phyloP scores from a whole-genome alignment of 2,329 filamentous ascomycete genomes.

The Rhinocladiella mackenziei region DNA sequence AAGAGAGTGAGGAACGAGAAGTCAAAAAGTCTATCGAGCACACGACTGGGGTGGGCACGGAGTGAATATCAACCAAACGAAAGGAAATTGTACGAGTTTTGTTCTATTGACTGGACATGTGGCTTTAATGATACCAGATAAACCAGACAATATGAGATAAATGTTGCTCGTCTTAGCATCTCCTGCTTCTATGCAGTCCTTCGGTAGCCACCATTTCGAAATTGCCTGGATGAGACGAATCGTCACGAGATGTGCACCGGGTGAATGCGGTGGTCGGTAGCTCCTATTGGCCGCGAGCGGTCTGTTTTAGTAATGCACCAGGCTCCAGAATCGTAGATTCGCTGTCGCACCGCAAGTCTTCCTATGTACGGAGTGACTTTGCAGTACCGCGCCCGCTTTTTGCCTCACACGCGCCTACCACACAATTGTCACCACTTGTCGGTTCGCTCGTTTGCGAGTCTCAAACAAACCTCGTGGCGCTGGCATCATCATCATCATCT shows the following conservation, averaged over 20 bases:
- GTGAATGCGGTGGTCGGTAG: no score
- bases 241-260: slow-evolving; percentile 1
- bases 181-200: not conserved
- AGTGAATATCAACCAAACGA: slow-evolving; percentile 20
- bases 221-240: not conserved
- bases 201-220: not conserved
- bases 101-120: no score
- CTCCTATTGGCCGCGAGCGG: not conserved
- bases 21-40: slow-evolving; percentile 21
- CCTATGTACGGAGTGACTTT: no score
- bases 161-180: not conserved
- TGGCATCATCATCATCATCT: not conserved
- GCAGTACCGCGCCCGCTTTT: slow-evolving; percentile 3
- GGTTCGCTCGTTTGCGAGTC: no score
- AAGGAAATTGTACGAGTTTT: slow-evolving; percentile 19
- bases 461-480: no score
- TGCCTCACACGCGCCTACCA: slow-evolving; percentile 4
- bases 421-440: slow-evolving; percentile 2
- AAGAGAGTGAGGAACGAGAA: slow-evolving; percentile 33
- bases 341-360: not conserved
- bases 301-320: slow-evolving; percentile 1
- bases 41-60: slow-evolving; percentile 32
- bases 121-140: slow-evolving; percentile 25
- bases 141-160: slow-evolving; percentile 6
- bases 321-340: not conserved